Conservation (phyloP, 1,284 basidiomycete species). For the Laetiporus sulphureus region DNA sequence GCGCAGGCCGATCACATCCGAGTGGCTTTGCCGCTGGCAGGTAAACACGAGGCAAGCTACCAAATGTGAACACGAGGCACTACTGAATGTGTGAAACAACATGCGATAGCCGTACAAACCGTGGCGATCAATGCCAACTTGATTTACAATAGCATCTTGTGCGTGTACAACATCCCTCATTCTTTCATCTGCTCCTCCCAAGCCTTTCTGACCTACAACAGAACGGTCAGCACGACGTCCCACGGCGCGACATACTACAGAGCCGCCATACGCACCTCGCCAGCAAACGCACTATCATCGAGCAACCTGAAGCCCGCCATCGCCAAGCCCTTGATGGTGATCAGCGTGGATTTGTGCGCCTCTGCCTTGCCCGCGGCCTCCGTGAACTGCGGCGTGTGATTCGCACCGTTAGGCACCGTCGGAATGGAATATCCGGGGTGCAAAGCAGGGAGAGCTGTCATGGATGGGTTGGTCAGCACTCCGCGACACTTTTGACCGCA, state of each 20-base stretch:
- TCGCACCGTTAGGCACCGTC: constrained; percentile 48
- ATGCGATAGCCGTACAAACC: too few relatives aligned
- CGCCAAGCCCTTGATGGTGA: constrained; percentile 53
- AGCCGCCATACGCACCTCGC: constrained; percentile 21
- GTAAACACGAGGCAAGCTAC: too few relatives aligned
- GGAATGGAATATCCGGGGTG: constrained; percentile 38
- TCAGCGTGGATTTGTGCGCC: constrained; percentile 52
- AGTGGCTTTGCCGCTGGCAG: too few relatives aligned
- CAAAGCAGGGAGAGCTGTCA: constrained; percentile 17
- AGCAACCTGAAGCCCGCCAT: constrained; percentile 50
- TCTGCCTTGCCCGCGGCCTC: constrained; percentile 43
- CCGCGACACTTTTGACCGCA: background rate
- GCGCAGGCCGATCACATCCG: too few relatives aligned
- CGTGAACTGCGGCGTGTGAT: constrained; percentile 57
- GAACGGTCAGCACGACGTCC: background rate
- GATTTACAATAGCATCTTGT: too few relatives aligned
- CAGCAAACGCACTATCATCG: constrained; percentile 42
- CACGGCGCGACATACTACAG: background rate
- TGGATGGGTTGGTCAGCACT: too few relatives aligned
- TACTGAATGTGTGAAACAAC: too few relatives aligned
- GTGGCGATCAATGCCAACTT: too few relatives aligned
- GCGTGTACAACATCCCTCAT: background rate
- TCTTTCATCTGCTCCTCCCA: constrained; percentile 5
- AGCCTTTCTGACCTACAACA: constrained; percentile 3
- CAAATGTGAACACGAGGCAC: too few relatives aligned